Percentiles rank a stretch among this genome's conserved stretches.
Evolutionary conservation across 1,139 yeast genomes (phyloP).

Genomic region (Tardiomyces digboiensis): DNA sequence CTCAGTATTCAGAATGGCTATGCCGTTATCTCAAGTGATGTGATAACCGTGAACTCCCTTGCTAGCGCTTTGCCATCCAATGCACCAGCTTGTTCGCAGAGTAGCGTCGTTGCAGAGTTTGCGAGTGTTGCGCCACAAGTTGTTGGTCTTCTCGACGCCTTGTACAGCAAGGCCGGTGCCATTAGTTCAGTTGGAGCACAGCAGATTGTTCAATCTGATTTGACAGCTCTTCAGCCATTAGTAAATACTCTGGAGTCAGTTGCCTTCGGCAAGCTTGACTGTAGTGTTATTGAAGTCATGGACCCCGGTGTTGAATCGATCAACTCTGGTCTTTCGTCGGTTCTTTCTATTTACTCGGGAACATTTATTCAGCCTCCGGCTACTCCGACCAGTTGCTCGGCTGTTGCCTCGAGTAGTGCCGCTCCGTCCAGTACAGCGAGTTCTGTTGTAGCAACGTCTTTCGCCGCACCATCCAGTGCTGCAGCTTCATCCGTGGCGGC

Average conservation of each 20-base stretch:
- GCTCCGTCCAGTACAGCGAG: slow-evolving; percentile 1
- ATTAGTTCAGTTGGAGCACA: background rate
- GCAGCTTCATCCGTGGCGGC: background rate
- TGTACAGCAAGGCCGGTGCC: background rate
- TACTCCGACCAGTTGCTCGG: background rate
- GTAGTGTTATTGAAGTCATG: background rate
- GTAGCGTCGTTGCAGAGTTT: background rate
- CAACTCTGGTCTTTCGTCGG: background rate
- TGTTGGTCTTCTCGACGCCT: background rate
- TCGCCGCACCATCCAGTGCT: slow-evolving; percentile 1
- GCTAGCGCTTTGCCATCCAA: slow-evolving; percentile 1
- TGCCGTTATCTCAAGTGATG: background rate
- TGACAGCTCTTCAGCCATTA: background rate
- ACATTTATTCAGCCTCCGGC: background rate
- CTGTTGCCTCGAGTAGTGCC: background rate
- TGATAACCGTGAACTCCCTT: background rate
- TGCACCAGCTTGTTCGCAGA: background rate
- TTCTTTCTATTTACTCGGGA: background rate
- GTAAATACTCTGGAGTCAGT: background rate
- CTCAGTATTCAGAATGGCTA: background rate
- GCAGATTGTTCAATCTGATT: background rate
- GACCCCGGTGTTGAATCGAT: background rate
- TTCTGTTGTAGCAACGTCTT: background rate
- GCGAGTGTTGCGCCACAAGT: background rate
- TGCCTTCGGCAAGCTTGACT: background rate